Base-by-base conservation (phyloP, 2,329 filamentous ascomycete species). In the Beauveria medogensis region DNA sequence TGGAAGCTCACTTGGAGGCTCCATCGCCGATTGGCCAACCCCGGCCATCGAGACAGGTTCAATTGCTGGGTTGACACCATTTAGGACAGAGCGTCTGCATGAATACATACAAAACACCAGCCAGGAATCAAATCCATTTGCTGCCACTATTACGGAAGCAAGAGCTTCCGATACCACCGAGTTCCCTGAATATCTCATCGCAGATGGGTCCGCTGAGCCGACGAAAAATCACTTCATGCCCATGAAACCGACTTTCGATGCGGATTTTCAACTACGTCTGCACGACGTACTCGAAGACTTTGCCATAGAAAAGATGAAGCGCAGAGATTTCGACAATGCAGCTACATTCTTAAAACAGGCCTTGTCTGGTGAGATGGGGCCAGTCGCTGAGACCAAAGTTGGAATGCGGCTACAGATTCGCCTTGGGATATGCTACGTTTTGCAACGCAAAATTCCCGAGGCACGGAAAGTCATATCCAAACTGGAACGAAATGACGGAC, bases 391-490 rank as follows among this genome's bases (percentile, higher is more conserved):
- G 16, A 18, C 10, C 12, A 9, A 57, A 24, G 7, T 12, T 2
- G 18, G 24, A 18, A 10, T 47, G 28, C 54, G 54, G 1, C 26
- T 57, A n/a, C 54, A 57, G 12, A 48, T 28, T 2, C 54, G 54
- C 9, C 54, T 57, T 26, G 54, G 37, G 8, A 57, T 57, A 10
- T 57, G 54, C n/a, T 48, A 57, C 43, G 41, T 57, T 22, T 48
- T 57, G 7, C 54, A 57, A 44, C 22, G 54, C 12, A 34, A 47
- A 18, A 37, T 24, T 5, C 24, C 16, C 7, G 28, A 48, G 26
- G 22, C 37, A 14, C 3, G 9, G n/a, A 20, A 18, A 12, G 54
- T 48, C n/a, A 8, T 57, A 12, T 28, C 37, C 20, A 30, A 40
- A 5, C 2, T 57, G 43, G 43, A 57, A 40, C 10, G 14, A 5